Conservation (phyloP, 2,329 filamentous ascomycete genomes). For the Trichoderma sp. region DNA sequence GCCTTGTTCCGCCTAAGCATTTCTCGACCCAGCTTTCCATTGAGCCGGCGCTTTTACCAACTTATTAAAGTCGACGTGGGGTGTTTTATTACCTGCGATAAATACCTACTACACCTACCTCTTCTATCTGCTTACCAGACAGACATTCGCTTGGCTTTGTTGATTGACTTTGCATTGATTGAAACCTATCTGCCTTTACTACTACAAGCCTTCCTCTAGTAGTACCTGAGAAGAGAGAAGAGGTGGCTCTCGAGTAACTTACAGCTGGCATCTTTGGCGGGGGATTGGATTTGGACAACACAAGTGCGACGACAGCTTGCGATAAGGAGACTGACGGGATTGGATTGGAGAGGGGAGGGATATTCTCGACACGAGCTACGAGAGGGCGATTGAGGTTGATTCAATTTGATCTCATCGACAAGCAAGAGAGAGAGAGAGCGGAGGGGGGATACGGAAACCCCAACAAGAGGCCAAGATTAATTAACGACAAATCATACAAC, state of each 20-base stretch:
- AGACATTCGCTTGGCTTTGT: background rate
- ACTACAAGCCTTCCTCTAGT: background rate
- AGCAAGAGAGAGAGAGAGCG: background rate
- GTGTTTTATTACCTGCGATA: background rate
- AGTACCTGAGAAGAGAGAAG: background rate
- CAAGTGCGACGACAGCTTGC: background rate
- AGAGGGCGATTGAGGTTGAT: background rate
- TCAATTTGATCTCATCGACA: background rate
- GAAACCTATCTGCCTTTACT: background rate
- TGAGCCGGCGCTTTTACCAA: background rate
- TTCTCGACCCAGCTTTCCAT: background rate
- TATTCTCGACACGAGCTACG: background rate
- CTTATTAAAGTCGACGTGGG: background rate
- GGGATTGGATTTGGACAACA: background rate
- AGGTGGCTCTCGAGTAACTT: background rate
- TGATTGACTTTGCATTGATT: background rate
- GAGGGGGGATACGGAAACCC: background rate
- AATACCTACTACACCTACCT: background rate
- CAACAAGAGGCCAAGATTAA: background rate
- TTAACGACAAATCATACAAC: background rate
- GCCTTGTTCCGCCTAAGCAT: background rate
- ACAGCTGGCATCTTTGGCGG: background rate
- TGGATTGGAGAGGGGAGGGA: background rate
- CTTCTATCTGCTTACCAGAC: background rate
- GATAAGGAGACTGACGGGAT: background rate